A percentile compares a stretch with the other conserved stretches of the same genome.
Conservation (phyloP, 495 filamentous ascomycete genomes). For the Immersiella caudata region DNA sequence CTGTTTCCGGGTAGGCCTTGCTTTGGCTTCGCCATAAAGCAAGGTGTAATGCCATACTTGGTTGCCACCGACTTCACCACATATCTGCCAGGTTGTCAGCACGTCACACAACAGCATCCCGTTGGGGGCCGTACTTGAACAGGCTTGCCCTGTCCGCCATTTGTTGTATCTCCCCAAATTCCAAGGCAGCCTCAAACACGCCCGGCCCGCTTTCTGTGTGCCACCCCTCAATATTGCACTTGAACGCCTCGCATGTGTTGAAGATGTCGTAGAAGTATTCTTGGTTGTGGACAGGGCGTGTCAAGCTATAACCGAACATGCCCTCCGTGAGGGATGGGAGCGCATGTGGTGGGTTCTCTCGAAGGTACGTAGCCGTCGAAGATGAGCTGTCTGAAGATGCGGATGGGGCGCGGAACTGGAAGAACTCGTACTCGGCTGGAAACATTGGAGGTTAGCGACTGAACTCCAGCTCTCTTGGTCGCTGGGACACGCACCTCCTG, state of each 20-base stretch:
- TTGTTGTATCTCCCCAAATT: slow-evolving; percentile 77
- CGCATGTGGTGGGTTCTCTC: slow-evolving; percentile 67
- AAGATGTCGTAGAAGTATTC: slow-evolving; percentile 94
- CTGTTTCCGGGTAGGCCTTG: slow-evolving; percentile 89
- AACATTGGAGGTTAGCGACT: slow-evolving; percentile 18
- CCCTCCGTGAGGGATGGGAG: slow-evolving; percentile 86
- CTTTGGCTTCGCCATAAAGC: slow-evolving; percentile 98
- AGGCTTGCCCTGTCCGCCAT: slow-evolving; percentile 91
- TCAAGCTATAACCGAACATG: slow-evolving; percentile 98
- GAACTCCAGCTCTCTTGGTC: not conserved
- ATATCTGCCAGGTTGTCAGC: slow-evolving; percentile 52
- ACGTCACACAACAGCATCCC: not conserved
- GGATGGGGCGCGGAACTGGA: slow-evolving; percentile 77
- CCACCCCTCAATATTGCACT: slow-evolving; percentile 90
- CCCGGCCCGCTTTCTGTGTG: slow-evolving; percentile 96
- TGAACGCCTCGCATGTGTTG: slow-evolving; percentile 78
- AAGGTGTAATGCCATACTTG: slow-evolving; percentile 88
- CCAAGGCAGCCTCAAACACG: slow-evolving; percentile 91
- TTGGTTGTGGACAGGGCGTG: slow-evolving; percentile 88
- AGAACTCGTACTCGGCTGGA: slow-evolving; percentile 96
- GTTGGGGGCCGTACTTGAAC: slow-evolving; percentile 70
- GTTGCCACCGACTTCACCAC: slow-evolving; percentile 83
- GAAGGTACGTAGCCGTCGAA: slow-evolving; percentile 74
- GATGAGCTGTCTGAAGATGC: slow-evolving; percentile 58
- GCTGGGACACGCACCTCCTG: slow-evolving; percentile 70